Evolutionary conservation across 2,329 filamentous ascomycete genomes (phyloP), one percentile per base, ranked within the genome.

Genomic region (Ceratocystiopsis sp.): DNA sequence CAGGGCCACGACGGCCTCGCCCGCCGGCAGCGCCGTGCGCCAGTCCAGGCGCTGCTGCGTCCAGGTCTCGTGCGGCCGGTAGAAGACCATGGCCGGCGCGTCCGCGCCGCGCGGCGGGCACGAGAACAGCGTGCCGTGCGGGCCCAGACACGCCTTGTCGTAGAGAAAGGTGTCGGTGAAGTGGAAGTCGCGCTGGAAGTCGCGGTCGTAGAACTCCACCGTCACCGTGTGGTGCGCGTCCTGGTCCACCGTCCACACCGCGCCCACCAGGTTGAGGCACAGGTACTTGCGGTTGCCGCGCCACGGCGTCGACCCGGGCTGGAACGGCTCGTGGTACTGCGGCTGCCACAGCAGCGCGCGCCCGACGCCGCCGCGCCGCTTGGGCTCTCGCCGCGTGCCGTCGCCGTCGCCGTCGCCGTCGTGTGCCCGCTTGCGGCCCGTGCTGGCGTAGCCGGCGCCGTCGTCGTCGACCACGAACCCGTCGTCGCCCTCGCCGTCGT

Each of bases 241-340:
- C 60, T 98, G 91, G 52, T 94, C 84, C 16, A 98, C 84, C 0
- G 89, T 96, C 85, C 91, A 98, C 10, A 95, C 84, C 55, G 93
- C 91, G 1, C 93, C 91, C 42, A 87, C 84, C 46, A 98, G 65
- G 56, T 96, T 96, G 36, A 96, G 72, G 55, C 85, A 94, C 1
- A 98, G 71, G 56, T 98, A 94, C 56, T 89, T 84, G 49, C 91
- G 73, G 58, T 94, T 91, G 2, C 91, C 91, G 48, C 85, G 77
- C 93, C 91, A 98, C 0, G 89, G 89, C 0, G 91, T 98, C 43
- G 86, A 87, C 1, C 91, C 89, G 0, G 89, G 84, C 58, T 98
- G 93, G 58, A 98, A 93, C 2, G 89, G 65, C 42, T 80, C 75
- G 52, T 98, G 93, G 34, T 82, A 73, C 52, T 77, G 71, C 1